Evolutionary conservation across 2,329 filamentous ascomycete species (phyloP).

Genomic region (Alternaria gansuensis): DNA sequence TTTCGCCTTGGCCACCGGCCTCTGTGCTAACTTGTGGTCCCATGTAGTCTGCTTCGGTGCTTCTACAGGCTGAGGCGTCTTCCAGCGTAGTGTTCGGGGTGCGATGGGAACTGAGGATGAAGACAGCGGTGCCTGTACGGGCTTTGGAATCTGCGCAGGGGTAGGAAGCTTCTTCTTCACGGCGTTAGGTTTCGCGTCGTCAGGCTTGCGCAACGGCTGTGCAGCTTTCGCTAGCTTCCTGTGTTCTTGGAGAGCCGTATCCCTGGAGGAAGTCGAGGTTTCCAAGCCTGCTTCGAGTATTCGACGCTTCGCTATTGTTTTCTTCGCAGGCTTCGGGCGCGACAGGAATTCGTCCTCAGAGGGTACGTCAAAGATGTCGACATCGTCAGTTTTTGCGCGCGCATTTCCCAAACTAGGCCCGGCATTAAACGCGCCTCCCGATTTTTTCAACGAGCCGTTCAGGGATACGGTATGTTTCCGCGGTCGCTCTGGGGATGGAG

Average conservation of each 20-base stretch:
- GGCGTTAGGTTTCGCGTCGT: constrained; percentile 16
- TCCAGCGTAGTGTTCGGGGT: constrained; percentile 17
- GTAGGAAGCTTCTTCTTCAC: constrained; percentile 17
- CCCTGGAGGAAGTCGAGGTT: constrained; percentile 22
- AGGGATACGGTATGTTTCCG: constrained; percentile 32
- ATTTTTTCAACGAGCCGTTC: constrained; percentile 21
- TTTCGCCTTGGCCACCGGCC: constrained; percentile 24
- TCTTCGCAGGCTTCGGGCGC: constrained; percentile 26
- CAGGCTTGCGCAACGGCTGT: constrained; percentile 25
- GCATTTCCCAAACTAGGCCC: constrained; percentile 7
- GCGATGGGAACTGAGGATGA: constrained; percentile 5
- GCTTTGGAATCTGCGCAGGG: constrained; percentile 13
- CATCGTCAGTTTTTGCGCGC: constrained; percentile 20
- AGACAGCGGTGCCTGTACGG: constrained; percentile 8
- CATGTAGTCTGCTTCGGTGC: constrained; percentile 7
- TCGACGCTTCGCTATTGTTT: constrained; percentile 24
- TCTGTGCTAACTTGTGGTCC: constrained; percentile 10
- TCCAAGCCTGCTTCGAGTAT: constrained; percentile 22
- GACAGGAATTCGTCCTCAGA: constrained; percentile 44
- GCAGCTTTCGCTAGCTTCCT: constrained; percentile 14
- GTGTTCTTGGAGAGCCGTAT: constrained; percentile 7
- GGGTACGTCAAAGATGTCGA: constrained; percentile 56
- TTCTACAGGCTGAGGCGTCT: constrained; percentile 24
- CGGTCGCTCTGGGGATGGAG: constrained; percentile 46
- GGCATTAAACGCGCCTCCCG: constrained; percentile 15